A percentile compares a stretch with the other conserved stretches of the same genome.
phyloP scores from a whole-genome alignment of 73 alveolate species.

The Paramecium sexaurelia region DNA sequence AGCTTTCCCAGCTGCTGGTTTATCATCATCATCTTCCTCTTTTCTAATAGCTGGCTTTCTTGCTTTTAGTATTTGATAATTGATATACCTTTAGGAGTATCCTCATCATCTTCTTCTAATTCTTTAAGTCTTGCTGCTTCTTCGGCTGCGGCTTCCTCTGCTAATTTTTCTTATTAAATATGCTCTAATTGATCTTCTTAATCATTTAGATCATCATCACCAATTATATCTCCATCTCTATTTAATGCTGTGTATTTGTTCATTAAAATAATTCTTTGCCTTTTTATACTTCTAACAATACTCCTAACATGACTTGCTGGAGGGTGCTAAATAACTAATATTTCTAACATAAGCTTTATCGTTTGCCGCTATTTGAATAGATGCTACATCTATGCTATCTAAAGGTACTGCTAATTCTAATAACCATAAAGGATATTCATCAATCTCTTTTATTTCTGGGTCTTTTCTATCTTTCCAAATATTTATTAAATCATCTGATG shows the following conservation, averaged over 20 bases:
- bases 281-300: neutral
- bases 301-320: constrained; percentile 32
- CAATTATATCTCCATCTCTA: neutral
- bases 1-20: neutral
- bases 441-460: constrained; percentile 53
- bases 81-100: neutral
- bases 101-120: constrained; percentile 48
- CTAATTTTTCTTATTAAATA: neutral
- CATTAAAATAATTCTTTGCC: neutral
- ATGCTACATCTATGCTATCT: neutral
- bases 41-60: neutral
- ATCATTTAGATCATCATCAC: constrained; percentile 23
- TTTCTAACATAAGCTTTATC: constrained; percentile 3
- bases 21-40: constrained; percentile 53
- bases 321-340: neutral
- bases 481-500: constrained; percentile 57
- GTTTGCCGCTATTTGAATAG: neutral
- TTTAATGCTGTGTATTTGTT: neutral
- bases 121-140: neutral
- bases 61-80: neutral
- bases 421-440: constrained; percentile 48
- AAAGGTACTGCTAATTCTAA: constrained; percentile 40
- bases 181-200: neutral
- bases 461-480: constrained; percentile 55
- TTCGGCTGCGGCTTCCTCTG: constrained; percentile 41